Evolutionary conservation across 345 rosid genomes (phyloP), one percentile per base, ranked within the genome.

Genomic region (Boechera retrofracta): DNA sequence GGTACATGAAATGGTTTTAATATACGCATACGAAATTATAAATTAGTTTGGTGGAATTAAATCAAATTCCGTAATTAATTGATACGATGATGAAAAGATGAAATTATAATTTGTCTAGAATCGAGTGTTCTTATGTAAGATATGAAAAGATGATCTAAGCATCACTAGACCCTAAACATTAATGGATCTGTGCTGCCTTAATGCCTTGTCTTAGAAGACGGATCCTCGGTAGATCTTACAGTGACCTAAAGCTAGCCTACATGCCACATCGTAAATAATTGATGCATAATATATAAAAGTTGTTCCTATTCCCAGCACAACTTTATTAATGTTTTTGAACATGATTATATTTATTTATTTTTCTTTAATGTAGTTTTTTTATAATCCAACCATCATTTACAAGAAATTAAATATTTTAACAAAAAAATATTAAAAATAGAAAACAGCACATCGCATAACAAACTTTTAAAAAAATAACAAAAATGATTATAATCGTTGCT

Each of bases 1-100:
- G 45, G 55, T 64, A 31, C 65, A 45, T 55, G 48, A 4, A 32
- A 13, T 54, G 47, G 65, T 24, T 55, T 64, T 44, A 54, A 10
- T 42, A 44, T 64, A 32, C 29, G n/a, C 6, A 13, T 44, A 65
- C 18, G 45, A 41, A 41, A 5, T 73, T 72, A 39, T 63, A 11
- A 5, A 38, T 11, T 41, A 42, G n/a, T 56, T 54, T 64, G 16
- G 26, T 54, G 47, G 16, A 31, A 64, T 32, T 13, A 42, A 41
- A 39, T 62, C 8, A 72, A 60, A 24, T 61, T 48, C 13, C 4
- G 3, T 24, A 24, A 49, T 49, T 49, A 6, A 48, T 21, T 6
- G 10, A 71, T 45, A 47, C 48, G 0, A 33, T 32, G 66, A 21
- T 21, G 24, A 1, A 21, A 21, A 21, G 24, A 21, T 21, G 1